phyloP scores from a whole-genome alignment of 208 protist genomes.

The Wallacemonas rigidus region DNA sequence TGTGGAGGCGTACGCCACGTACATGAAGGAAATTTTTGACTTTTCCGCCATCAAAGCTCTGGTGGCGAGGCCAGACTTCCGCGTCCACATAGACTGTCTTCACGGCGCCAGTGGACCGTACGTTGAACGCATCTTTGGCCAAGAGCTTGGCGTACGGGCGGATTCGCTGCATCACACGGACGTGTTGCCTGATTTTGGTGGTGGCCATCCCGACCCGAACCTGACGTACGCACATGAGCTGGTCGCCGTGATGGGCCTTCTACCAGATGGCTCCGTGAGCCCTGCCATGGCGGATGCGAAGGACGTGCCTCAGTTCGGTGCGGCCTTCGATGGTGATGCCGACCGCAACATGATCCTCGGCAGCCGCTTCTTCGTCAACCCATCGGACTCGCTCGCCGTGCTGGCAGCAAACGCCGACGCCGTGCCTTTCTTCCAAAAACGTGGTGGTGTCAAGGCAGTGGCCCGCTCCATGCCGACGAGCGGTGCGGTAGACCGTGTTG shows the following conservation, averaged over 20 bases:
- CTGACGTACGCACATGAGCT: constrained; percentile 96
- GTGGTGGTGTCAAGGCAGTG: constrained; percentile 81
- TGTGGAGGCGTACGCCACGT: constrained; percentile 85
- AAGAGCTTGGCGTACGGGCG: constrained; percentile 82
- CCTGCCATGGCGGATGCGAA: constrained; percentile 15
- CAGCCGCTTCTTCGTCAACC: constrained; percentile 96
- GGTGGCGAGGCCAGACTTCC: constrained; percentile 79
- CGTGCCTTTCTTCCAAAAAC: constrained; percentile 93
- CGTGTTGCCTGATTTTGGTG: constrained; percentile 93
- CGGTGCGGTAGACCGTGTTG: constrained; percentile 93
- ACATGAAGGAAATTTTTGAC: constrained; percentile 96
- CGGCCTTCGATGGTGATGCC: constrained; percentile 97
- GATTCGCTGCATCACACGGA: constrained; percentile 54
- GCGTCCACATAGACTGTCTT: constrained; percentile 93
- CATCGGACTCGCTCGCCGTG: constrained; percentile 97
- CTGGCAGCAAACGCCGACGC: constrained; percentile 91
- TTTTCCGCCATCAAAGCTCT: constrained; percentile 84
- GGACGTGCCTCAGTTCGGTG: constrained; percentile 90
- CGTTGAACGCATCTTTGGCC: constrained; percentile 89
- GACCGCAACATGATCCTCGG: constrained; percentile 99
- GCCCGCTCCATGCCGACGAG: constrained; percentile 97
- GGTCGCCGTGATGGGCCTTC: constrained; percentile 87
- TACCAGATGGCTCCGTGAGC: constrained; percentile 51
- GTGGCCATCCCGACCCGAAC: constrained; percentile 98
- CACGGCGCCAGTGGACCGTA: constrained; percentile 96